phyloP scores from a whole-genome alignment of 2,329 filamentous ascomycete species.

The Simplicillium sp. region DNA sequence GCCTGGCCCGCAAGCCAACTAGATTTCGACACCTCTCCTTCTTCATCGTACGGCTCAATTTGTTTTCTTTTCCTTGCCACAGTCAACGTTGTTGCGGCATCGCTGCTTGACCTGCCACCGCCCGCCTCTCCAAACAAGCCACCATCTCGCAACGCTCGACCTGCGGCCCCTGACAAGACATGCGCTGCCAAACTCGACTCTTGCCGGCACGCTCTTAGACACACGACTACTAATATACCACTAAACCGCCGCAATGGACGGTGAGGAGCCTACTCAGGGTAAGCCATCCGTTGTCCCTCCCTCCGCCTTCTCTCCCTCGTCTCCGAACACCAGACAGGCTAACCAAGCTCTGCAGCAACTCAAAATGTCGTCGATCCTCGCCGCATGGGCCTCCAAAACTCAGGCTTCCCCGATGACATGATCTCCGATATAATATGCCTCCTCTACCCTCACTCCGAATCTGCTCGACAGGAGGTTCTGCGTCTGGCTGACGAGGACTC shows the following conservation, averaged over 20 bases:
- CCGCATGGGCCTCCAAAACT: conserved; percentile 69
- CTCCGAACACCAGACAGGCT: background rate
- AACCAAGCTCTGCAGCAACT: conserved; percentile 42
- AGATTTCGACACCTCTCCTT: no score
- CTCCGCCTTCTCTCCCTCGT: background rate
- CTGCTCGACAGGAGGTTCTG: conserved; percentile 62
- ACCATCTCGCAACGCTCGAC: no score
- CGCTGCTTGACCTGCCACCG: no score
- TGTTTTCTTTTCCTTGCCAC: no score
- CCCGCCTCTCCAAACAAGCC: no score
- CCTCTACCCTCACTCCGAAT: conserved; percentile 67
- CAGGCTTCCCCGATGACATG: conserved; percentile 73
- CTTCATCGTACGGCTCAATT: no score
- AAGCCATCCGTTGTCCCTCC: conserved; percentile 3
- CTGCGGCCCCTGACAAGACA: no score
- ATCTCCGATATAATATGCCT: conserved; percentile 84
- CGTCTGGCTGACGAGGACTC: conserved; percentile 36
- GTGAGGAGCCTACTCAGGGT: conserved; percentile 35
- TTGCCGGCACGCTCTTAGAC: background rate
- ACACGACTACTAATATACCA: background rate
- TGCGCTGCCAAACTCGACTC: background rate
- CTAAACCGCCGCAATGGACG: conserved; percentile 26
- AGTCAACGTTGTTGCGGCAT: no score
- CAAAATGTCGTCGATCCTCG: conserved; percentile 76
- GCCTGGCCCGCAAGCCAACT: no score